Base-by-base conservation (phyloP, 257 asterid species). In the Fraxinus americana region DNA sequence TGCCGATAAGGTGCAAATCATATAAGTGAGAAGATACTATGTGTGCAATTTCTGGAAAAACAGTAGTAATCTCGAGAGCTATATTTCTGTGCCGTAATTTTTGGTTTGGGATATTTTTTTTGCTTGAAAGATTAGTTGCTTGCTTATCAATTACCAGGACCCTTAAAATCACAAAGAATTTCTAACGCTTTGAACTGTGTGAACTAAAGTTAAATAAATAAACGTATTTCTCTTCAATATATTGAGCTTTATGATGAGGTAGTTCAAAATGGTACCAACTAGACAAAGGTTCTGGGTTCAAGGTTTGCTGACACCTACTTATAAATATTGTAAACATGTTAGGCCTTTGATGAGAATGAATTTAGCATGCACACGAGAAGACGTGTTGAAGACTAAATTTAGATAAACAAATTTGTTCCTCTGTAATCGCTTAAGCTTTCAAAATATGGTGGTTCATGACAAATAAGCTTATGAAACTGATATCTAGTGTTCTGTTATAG, bases 1-100 rank as follows among this genome's bases (percentile, higher is more conserved):
- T 54, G 84, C 88, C 84, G 91, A 92, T 81, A 92, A 92, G 97
- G 97, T 92, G 71, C 48, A 78, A 19, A 13, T 74, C 43, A 16
- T 79, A 48, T 61, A 48, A 59, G 48, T 59, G 19, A 23, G 7
- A 59, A 59, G 30, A 59, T n/a, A 21, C 29, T 7, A 9, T 23
- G 67, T 70, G 34, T 48, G 29, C 41, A 2, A 29, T 23, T 38
- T 10, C 41, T 72, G 12, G 57, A 16, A 48, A 14, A 48, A 1
- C n/a, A 48, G 1, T 48, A 48, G n/a, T 48, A 48, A 16, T 48
- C 7, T 48, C 57, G 4, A 48, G 57, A 48, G 57, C 21, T 14
- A 13, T 48, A 48, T 48, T 14, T 14, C 16, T 48, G 12, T 2
- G 52, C 17, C 12, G 52, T 43, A 43, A 63, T 23, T 71, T 45